Percentiles rank a stretch among this genome's conserved stretches.
Evolutionary conservation across 306 rosid genomes (phyloP).

Genomic region (Alnus rubra): DNA sequence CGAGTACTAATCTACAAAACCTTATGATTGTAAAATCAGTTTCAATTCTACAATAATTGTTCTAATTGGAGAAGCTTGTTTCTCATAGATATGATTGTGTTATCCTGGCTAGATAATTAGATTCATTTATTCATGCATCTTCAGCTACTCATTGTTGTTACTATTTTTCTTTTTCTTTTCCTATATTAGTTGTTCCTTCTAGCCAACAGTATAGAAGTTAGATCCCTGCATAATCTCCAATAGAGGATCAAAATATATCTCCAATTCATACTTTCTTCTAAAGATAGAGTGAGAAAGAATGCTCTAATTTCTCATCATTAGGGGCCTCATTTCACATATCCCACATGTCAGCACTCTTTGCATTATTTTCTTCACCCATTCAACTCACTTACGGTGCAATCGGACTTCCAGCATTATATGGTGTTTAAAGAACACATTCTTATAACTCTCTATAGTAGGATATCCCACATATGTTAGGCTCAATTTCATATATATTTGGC

Average conservation of each 20-base stretch:
- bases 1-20: slow-evolving; percentile 16
- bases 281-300: too few species aligned
- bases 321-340: too few species aligned
- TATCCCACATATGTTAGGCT: too few species aligned
- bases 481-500: too few species aligned
- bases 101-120: neutral
- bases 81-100: neutral
- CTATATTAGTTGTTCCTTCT: neutral
- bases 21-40: slow-evolving; percentile 10
- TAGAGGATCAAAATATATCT: neutral
- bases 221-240: neutral
- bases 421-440: too few species aligned
- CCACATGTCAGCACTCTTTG: too few species aligned
- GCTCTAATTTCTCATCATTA: too few species aligned
- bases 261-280: neutral
- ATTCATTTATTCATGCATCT: neutral
- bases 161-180: neutral
- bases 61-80: slow-evolving; percentile 18
- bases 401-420: too few species aligned
- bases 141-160: neutral
- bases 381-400: too few species aligned
- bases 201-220: neutral
- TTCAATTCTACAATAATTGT: slow-evolving; percentile 6
- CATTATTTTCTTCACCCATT: too few species aligned
- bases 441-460: too few species aligned